Percentiles rank a stretch among this genome's conserved stretches.
Evolutionary conservation across 805 yeast species (phyloP).

Genomic region (Candida yuanshanica): DNA sequence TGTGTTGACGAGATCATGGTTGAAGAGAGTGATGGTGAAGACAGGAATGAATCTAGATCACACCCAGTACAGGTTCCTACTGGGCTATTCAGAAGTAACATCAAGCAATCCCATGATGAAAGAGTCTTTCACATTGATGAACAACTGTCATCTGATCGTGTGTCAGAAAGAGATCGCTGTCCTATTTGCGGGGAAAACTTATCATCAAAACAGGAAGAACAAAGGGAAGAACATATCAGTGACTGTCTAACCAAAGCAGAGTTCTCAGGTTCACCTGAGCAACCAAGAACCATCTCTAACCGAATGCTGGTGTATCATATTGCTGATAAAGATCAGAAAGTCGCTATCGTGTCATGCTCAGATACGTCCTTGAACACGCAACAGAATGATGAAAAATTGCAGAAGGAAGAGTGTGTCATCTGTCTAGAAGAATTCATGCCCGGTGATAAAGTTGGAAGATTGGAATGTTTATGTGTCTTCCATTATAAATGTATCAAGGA

Average conservation of each 20-base stretch:
- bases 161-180: conserved; percentile 32
- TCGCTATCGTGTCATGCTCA: conserved; percentile 20
- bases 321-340: conserved; percentile 19
- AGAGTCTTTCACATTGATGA: conserved; percentile 1
- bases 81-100: background rate
- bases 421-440: conserved; percentile 85
- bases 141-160: conserved; percentile 18
- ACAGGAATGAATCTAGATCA: conserved; percentile 11
- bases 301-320: conserved; percentile 77
- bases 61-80: conserved; percentile 9
- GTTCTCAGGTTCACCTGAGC: conserved; percentile 56
- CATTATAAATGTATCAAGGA: conserved; percentile 86
- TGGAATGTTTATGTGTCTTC: conserved; percentile 92
- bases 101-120: conserved; percentile 9
- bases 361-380: conserved; percentile 15
- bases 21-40: conserved; percentile 2
- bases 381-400: conserved; percentile 5
- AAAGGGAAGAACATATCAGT: conserved; percentile 63
- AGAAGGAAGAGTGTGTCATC: conserved; percentile 80
- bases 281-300: conserved; percentile 48
- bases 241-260: conserved; percentile 59
- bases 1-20: conserved; percentile 56
- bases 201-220: conserved; percentile 11
- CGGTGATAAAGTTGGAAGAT: conserved; percentile 84
- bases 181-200: conserved; percentile 32